Evolutionary conservation across 1,284 basidiomycete genomes (phyloP), one percentile per base, ranked within the genome.

Genomic region (Microbotryomycetes sp.): DNA sequence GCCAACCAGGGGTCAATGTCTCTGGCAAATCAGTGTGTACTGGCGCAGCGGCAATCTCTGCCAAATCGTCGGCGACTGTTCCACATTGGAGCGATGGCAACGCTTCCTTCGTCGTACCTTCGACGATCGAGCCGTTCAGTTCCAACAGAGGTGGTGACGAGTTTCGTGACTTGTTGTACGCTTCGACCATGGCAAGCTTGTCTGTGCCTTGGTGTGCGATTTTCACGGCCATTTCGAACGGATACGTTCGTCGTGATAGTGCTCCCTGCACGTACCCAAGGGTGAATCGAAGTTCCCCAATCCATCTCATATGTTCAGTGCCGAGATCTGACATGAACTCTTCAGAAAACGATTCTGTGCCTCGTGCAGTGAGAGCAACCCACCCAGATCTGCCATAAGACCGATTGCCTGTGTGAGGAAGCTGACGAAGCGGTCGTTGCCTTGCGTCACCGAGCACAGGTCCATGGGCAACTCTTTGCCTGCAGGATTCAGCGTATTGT

Each of bases 241-340:
- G 60, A 45, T 68, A 68, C 35, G 13, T 31, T 2, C 30, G 5
- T 0, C 65, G 48, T 4, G 23, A n/a, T 26, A 62, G 30, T 2
- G 57, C 56, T 13, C 87, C 89, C 56, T 84, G 81, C 2, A 97
- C 71, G 73, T 86, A 87, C 3, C 93, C 92, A 56, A 85, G 79
- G n/a, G 88, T 73, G 76, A 97, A 98, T 2, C 94, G 85, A 7
- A 82, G 79, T 73, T 91, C 88, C n/a, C 94, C 94, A 82, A 98
- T 85, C 85, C 90, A 96, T 3, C 94, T 83, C 50, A 93, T 75
- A 70, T 88, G 78, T 61, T 97, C 92, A 0, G 92, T 97, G 18
- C 89, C 81, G 18, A 76, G 60, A 56, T 76, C 78, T 71, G 47
- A 3, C 45, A n/a, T 30, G 1, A 31, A 26, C 7, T 9, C 7